Conservation (phyloP, 2,329 filamentous ascomycete species). For the Pestalotiopsis sp. region DNA sequence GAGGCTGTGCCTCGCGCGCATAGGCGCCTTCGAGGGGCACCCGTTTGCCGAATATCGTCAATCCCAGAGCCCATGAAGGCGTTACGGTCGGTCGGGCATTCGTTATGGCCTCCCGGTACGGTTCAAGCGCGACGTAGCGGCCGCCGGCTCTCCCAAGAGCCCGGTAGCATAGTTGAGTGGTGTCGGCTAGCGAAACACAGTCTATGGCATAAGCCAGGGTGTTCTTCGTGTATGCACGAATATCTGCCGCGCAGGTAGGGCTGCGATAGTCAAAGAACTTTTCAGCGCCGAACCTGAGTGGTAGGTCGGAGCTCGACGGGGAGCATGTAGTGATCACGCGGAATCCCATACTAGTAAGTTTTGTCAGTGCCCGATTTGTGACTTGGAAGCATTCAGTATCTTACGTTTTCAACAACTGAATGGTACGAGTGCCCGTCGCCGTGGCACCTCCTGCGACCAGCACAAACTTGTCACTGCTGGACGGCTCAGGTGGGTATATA, state of each 20-base stretch:
- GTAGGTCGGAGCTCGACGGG: constrained; percentile 47
- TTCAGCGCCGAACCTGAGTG: constrained; percentile 47
- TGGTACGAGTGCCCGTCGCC: constrained; percentile 2
- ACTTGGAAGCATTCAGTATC: neutral
- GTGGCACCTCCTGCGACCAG: constrained; percentile 9
- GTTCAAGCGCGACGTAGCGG: constrained; percentile 20
- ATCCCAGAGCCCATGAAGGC: neutral
- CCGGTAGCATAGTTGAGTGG: constrained; percentile 38
- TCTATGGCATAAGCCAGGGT: constrained; percentile 47
- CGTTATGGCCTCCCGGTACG: neutral
- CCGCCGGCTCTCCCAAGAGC: constrained; percentile 32
- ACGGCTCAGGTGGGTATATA: neutral
- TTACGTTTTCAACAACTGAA: constrained; percentile 10
- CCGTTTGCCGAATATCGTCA: neutral
- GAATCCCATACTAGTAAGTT: neutral
- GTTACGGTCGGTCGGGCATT: neutral
- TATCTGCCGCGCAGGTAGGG: constrained; percentile 43
- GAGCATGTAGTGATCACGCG: constrained; percentile 27
- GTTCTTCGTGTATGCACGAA: constrained; percentile 45
- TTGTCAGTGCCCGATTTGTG: fast-evolving
- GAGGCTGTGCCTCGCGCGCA: neutral
- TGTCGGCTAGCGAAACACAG: constrained; percentile 43
- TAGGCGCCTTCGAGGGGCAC: neutral
- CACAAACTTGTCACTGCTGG: neutral
- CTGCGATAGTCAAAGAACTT: constrained; percentile 51